Conservation (phyloP, 2,329 filamentous ascomycete genomes). For the Huntiella bhutanensis region DNA sequence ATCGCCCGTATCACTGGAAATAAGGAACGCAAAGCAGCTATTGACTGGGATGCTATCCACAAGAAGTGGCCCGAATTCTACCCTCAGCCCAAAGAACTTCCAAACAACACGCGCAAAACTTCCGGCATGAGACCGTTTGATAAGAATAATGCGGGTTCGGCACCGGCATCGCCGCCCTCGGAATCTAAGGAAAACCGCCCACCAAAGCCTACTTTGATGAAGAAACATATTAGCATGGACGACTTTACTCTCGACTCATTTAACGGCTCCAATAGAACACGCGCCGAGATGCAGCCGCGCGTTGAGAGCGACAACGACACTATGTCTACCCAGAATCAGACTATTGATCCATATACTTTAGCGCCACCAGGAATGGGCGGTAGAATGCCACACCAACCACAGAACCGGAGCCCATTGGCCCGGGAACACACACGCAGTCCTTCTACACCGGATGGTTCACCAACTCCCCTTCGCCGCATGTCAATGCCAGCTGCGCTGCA, state of each 20-base stretch:
- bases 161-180: not conserved
- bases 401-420: slow-evolving; percentile 21
- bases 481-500: slow-evolving; percentile 11
- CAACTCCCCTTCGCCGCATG: slow-evolving; percentile 8
- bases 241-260: slow-evolving; percentile 25
- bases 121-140: not conserved
- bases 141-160: slow-evolving; percentile 2
- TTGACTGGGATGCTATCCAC: slow-evolving; percentile 27
- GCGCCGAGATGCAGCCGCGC: slow-evolving; percentile 33
- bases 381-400: slow-evolving; percentile 16
- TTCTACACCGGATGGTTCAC: slow-evolving; percentile 14
- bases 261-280: slow-evolving; percentile 22
- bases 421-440: slow-evolving; percentile 19
- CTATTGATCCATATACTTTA: slow-evolving; percentile 20
- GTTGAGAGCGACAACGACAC: slow-evolving; percentile 32
- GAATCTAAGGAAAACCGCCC: slow-evolving; percentile 28
- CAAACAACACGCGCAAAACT: slow-evolving; percentile 4
- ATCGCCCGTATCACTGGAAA: slow-evolving; percentile 25
- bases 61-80: slow-evolving; percentile 35
- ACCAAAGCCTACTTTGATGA: slow-evolving; percentile 14
- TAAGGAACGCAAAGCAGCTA: slow-evolving; percentile 19
- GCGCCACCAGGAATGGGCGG: slow-evolving; percentile 12
- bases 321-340: slow-evolving; percentile 21
- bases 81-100: slow-evolving; percentile 20
- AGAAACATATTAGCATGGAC: slow-evolving; percentile 17